phyloP scores from a whole-genome alignment of 2,329 filamentous ascomycete genomes.

The Thelonectria rubi region DNA sequence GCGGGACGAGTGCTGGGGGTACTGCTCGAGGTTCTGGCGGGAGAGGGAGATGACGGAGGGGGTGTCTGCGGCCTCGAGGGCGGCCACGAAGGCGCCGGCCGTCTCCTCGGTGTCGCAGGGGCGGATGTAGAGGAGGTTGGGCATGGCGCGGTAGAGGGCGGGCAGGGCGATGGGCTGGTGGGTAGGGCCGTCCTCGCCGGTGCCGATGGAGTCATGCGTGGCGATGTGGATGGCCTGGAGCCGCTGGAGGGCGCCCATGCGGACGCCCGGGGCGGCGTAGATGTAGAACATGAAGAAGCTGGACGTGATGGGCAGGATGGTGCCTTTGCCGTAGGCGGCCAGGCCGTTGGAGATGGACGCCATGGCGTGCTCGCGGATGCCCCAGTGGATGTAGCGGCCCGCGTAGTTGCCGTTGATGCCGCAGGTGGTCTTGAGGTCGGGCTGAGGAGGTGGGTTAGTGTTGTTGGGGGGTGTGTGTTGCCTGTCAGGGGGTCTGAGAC shows the following conservation, averaged over 20 bases:
- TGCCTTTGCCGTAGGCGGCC: constrained; percentile 64
- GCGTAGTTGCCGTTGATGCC: constrained; percentile 64
- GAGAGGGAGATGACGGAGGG: constrained; percentile 60
- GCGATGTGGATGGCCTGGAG: constrained; percentile 67
- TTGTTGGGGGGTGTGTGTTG: too few relatives aligned
- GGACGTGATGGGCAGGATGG: constrained; percentile 66
- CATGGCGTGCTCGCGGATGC: constrained; percentile 71
- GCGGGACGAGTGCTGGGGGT: constrained; percentile 49
- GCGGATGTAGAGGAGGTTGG: constrained; percentile 68
- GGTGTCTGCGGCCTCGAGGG: constrained; percentile 52
- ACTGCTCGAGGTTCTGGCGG: constrained; percentile 54
- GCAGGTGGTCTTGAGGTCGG: constrained; percentile 50
- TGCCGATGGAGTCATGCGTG: constrained; percentile 69
- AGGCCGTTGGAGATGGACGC: constrained; percentile 65
- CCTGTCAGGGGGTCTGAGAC: constrained; percentile 12
- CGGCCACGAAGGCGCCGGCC: constrained; percentile 62
- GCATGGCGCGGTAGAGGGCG: constrained; percentile 68
- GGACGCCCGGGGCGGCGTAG: constrained; percentile 65
- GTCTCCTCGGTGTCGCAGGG: constrained; percentile 67
- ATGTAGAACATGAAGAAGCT: constrained; percentile 72
- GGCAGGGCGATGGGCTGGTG: constrained; percentile 69
- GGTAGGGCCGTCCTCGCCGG: constrained; percentile 68
- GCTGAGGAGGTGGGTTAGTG: constrained; percentile 36
- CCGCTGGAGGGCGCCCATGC: constrained; percentile 66
- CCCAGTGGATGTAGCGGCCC: constrained; percentile 68